Evolutionary conservation across 1,284 basidiomycete genomes (phyloP).

Genomic region (Microbotryum intermedium): DNA sequence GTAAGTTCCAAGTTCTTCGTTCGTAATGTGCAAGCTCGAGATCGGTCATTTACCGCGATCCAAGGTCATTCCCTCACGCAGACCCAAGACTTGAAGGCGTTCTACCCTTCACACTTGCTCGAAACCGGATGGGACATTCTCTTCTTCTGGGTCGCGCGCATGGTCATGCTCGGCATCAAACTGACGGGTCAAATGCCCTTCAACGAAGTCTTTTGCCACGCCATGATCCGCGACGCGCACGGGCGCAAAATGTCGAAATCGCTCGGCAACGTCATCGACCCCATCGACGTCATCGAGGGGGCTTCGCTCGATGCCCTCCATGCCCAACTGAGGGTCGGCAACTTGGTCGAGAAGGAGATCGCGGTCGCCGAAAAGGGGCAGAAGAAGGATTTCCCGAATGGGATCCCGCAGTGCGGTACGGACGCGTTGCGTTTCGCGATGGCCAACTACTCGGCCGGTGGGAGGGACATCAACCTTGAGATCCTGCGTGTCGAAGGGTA

Average conservation of each 20-base stretch:
- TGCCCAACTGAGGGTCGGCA: conserved; percentile 78
- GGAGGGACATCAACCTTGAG: conserved; percentile 91
- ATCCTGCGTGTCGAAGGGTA: conserved; percentile 97
- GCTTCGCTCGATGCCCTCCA: conserved; percentile 75
- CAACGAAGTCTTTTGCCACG: conserved; percentile 96
- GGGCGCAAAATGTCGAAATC: conserved; percentile 99
- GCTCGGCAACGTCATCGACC: conserved; percentile 96
- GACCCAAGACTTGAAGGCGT: conserved; percentile 65
- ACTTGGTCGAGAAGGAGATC: conserved; percentile 91
- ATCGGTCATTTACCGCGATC: not conserved
- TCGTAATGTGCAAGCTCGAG: not conserved
- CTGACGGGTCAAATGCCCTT: conserved; percentile 90
- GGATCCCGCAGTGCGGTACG: conserved; percentile 96
- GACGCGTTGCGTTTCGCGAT: conserved; percentile 93
- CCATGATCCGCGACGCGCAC: conserved; percentile 97
- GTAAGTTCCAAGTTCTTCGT: conserved; percentile 41
- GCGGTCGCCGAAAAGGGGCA: conserved; percentile 84
- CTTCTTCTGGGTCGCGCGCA: conserved; percentile 99
- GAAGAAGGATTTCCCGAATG: conserved; percentile 99
- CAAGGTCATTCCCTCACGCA: conserved; percentile 33
- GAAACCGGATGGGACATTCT: conserved; percentile 99
- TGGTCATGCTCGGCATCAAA: conserved; percentile 88
- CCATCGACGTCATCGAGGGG: conserved; percentile 90
- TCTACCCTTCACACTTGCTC: conserved; percentile 81
- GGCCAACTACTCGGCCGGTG: conserved; percentile 81